phyloP scores from a whole-genome alignment of 768 basidiomycete genomes.

The Obba rivulosa region DNA sequence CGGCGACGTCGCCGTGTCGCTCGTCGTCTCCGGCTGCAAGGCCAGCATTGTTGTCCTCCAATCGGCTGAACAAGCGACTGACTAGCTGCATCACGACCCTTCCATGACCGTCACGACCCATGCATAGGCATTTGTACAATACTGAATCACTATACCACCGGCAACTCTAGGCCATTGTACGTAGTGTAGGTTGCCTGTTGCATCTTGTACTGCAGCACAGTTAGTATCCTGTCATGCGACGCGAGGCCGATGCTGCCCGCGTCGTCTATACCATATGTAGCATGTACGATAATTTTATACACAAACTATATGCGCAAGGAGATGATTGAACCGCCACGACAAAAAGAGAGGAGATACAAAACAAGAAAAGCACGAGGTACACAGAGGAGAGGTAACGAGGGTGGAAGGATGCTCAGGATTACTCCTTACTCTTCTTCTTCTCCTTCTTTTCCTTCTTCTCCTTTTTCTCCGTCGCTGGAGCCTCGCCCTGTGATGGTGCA shows the following conservation, averaged over 20 bases:
- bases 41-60: constrained; percentile 67
- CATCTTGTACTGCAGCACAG: neutral
- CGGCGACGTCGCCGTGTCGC: constrained; percentile 77
- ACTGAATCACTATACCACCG: neutral
- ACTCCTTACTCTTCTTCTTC: constrained; percentile 47
- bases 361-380: constrained; percentile 5
- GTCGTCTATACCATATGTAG: neutral
- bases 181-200: no score
- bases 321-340: neutral
- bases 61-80: constrained; percentile 25
- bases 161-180: neutral
- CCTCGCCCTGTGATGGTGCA: constrained; percentile 21
- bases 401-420: constrained; percentile 9
- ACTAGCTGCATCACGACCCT: neutral
- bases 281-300: neutral
- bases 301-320: neutral
- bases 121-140: neutral
- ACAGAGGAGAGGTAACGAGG: constrained; percentile 1
- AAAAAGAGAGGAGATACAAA: constrained; percentile 7
- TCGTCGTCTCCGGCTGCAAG: constrained; percentile 57
- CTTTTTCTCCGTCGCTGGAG: constrained; percentile 26
- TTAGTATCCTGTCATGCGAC: neutral
- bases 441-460: constrained; percentile 45
- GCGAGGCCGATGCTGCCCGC: neutral
- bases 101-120: neutral